Base-by-base conservation (phyloP, 2,329 filamentous ascomycete species). In the Zopfia rhizophila region DNA sequence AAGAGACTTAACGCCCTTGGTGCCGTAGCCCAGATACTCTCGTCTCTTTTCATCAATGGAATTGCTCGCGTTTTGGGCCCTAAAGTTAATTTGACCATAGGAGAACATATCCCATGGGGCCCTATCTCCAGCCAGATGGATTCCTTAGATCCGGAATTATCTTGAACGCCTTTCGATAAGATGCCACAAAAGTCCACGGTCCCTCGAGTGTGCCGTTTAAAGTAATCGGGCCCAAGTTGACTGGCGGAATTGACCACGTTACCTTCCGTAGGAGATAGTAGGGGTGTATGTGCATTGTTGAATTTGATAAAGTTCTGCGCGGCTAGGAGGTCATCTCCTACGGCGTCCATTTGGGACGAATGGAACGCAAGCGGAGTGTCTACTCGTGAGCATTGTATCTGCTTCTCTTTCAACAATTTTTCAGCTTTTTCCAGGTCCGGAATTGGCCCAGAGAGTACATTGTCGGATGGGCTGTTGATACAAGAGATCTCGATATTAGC, bases 71-170 rank as follows among this genome's bases (percentile, higher is more conserved):
- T n/a, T n/a, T n/a, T n/a, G n/a, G n/a, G n/a, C 13, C 14, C 14
- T 10, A 43, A 31, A 27, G 63, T 69, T 3, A 69, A 66, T 48
- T 76, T 77, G 30, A 78, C 69, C 71, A 78, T 75, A 38, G 69
- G 72, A 1, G 72, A 70, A 45, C 73, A 76, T n/a, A 78, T 65
- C 0, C 76, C 72, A 45, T 78, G 74, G 3, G 77, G 75, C 5
- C 78, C 78, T 43, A 80, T 68, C 47, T 76, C 74, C 24, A 76
- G 50, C 63, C 65, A 73, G 18, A 72, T 45, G 3, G 65, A 59
- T 5, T 69, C 63, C 30, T 60, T 63, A 38, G 73, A 56, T 10
- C 68, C 65, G 25, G 10, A 5, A 17, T 18, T 12, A 2, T 43
- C 14, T n/a, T 68, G 63, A 3, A 66, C 73, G 5, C 72, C 67